These are phyloP conservation scores for Manihot esculenta DNA, from an alignment of 441 rosid species.

Conservation along the genomic window DNA sequence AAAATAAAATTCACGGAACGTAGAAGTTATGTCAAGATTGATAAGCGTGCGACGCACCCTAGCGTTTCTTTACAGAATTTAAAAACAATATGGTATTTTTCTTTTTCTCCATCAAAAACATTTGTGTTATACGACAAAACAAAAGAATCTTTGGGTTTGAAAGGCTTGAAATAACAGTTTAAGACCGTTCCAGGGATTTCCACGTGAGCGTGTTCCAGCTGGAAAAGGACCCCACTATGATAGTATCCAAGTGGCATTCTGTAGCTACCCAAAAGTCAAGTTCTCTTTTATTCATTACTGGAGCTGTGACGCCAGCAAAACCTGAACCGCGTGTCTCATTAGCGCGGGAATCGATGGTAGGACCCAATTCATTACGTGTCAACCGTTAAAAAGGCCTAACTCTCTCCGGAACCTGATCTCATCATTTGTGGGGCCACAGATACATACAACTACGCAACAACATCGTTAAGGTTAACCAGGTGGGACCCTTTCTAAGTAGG, in stretches of 20 bases:
- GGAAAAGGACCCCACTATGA: background rate
- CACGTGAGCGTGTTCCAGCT: slow-evolving; percentile 23
- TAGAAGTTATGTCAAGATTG: background rate
- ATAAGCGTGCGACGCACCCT: background rate
- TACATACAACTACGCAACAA: background rate
- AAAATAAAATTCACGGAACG: no score
- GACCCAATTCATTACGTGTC: slow-evolving; percentile 32
- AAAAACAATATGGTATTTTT: background rate
- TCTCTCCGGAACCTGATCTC: slow-evolving; percentile 18
- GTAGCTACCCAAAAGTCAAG: background rate
- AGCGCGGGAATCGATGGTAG: slow-evolving; percentile 15
- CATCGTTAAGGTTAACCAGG: slow-evolving; percentile 3
- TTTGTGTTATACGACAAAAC: background rate
- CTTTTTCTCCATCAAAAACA: no score
- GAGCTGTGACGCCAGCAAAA: slow-evolving; percentile 30
- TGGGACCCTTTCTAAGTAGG: background rate
- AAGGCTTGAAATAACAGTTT: background rate
- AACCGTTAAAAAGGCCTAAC: slow-evolving; percentile 40
- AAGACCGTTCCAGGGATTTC: background rate
- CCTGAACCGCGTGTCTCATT: slow-evolving; percentile 38
- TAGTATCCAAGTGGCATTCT: slow-evolving; percentile 17
- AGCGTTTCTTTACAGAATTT: background rate
- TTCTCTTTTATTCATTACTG: background rate
- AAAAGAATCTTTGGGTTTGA: background rate
- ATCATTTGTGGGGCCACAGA: slow-evolving; percentile 23